Evolutionary conservation across 192 early-diverging fungal species (phyloP), one percentile per base, ranked within the genome.

Genomic region (Linnemannia exigua): DNA sequence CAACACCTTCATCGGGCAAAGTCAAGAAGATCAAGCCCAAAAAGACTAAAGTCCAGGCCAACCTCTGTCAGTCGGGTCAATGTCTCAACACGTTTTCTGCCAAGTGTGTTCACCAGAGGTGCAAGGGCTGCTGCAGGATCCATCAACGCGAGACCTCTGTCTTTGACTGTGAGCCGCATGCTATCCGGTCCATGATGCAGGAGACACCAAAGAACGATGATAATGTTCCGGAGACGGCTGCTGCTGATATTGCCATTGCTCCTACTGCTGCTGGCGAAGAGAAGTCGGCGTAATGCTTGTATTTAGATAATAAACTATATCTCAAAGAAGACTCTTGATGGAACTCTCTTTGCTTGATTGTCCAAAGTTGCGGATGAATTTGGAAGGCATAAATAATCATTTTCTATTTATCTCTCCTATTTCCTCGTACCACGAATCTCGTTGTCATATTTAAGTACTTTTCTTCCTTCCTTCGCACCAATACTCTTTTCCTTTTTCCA

Each of bases 91-190:
- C 69, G 5, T 76, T 61, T 22, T 80, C 84, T 5, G 44, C 79
- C 33, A 80, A 75, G 25, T 86, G 84, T 74, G 67, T 80, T n/a
- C 76, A 86, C 61, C 78, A 86, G 51, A 33, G 73, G 44, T 86
- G 84, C 46, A 86, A 80, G 25, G 69, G 68, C 5, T 86, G 84
- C 50, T 86, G 84, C 44, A 58, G 78, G 7, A 41, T 35, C 20
- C 74, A 77, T 47, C 79, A 80, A 70, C 52, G 63, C 2, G 77
- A 71, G 15, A 67, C 41, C 2, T 58, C 58, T 7, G 17, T 25
- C 20, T 86, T 72, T 54, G 79, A 79, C 41, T 86, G 84, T 25
- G 76, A 54, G 6, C 20, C 37, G 1, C 84, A 86, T 52, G 35
- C 41, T 19, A 80, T 77, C 38, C 66, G 67, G 48, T 52, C 54